A percentile compares a stretch with the other conserved stretches of the same genome.
Evolutionary conservation across 768 basidiomycete species (phyloP).

Genomic region (Macrolepiota fuliginosa): DNA sequence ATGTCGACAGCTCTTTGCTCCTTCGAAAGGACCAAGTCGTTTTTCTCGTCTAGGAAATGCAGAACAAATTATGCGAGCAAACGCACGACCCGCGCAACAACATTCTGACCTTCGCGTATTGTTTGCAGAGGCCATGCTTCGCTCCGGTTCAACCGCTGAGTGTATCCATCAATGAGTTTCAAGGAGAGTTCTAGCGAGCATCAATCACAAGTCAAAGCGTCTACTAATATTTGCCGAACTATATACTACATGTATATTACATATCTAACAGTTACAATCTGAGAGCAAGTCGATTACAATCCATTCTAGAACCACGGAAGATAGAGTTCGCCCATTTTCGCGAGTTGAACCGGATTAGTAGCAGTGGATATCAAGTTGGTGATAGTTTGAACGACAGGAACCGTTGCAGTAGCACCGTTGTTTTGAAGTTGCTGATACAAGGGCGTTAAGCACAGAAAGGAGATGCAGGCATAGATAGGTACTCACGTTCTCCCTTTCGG

Average conservation of each 20-base stretch:
- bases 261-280: slow-evolving; percentile 13
- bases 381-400: slow-evolving; percentile 77
- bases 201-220: background rate
- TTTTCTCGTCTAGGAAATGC: slow-evolving; percentile 58
- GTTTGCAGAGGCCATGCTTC: slow-evolving; percentile 8
- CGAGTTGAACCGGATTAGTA: slow-evolving; percentile 81
- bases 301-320: slow-evolving; percentile 78
- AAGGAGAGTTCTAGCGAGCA: background rate
- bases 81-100: slow-evolving; percentile 30
- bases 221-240: background rate
- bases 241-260: slow-evolving; percentile 11
- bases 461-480: background rate
- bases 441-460: background rate
- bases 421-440: slow-evolving; percentile 32
- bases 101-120: slow-evolving; percentile 1
- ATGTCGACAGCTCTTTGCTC: slow-evolving; percentile 58
- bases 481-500: slow-evolving; percentile 78
- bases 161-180: slow-evolving; percentile 4
- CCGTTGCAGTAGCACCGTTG: slow-evolving; percentile 29
- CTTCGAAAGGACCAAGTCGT: slow-evolving; percentile 39
- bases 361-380: slow-evolving; percentile 82
- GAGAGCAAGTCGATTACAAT: slow-evolving; percentile 10
- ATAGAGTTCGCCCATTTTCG: slow-evolving; percentile 83
- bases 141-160: slow-evolving; percentile 8
- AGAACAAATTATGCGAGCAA: slow-evolving; percentile 54